A percentile compares a stretch with the other conserved stretches of the same genome.
These are phyloP conservation scores for Chytriomyces hyalinus DNA, from an alignment of 192 early-diverging fungal species.

Conservation along the genomic window DNA sequence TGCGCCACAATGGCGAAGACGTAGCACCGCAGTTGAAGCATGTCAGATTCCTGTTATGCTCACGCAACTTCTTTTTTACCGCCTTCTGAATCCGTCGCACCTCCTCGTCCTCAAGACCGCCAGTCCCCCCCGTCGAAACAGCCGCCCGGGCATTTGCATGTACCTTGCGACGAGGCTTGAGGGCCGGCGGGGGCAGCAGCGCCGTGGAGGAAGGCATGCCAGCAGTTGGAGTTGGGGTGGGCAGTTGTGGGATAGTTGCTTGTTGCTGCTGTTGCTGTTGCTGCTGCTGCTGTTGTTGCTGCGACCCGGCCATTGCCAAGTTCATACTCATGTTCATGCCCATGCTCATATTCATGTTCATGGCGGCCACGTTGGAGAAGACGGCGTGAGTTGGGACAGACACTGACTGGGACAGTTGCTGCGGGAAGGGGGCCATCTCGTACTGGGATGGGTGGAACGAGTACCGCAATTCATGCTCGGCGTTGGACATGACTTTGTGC, in stretches of 20 bases:
- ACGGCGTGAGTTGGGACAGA: too few relatives aligned
- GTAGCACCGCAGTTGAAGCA: conserved; percentile 80
- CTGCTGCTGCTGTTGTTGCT: too few relatives aligned
- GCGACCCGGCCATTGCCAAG: too few relatives aligned
- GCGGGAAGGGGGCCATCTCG: too few relatives aligned
- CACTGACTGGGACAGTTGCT: too few relatives aligned
- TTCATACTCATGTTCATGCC: too few relatives aligned
- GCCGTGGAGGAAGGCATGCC: background rate
- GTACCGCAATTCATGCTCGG: too few relatives aligned
- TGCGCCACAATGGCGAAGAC: conserved; percentile 78
- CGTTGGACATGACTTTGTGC: too few relatives aligned
- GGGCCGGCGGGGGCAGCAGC: background rate
- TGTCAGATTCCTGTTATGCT: conserved; percentile 20
- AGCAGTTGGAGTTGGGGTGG: background rate
- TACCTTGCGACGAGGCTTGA: background rate
- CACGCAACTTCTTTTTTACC: conserved; percentile 43
- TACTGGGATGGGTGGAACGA: too few relatives aligned
- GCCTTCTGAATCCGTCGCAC: background rate
- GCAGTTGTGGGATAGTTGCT: background rate
- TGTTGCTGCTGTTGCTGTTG: background rate
- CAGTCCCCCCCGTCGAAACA: background rate
- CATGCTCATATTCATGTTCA: too few relatives aligned
- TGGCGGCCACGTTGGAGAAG: too few relatives aligned
- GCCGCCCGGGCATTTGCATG: background rate
- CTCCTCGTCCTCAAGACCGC: background rate